Percentiles rank a stretch among this genome's conserved stretches.
Conservation (phyloP, 345 rosid genomes). For the Bruguiera sexangula region DNA sequence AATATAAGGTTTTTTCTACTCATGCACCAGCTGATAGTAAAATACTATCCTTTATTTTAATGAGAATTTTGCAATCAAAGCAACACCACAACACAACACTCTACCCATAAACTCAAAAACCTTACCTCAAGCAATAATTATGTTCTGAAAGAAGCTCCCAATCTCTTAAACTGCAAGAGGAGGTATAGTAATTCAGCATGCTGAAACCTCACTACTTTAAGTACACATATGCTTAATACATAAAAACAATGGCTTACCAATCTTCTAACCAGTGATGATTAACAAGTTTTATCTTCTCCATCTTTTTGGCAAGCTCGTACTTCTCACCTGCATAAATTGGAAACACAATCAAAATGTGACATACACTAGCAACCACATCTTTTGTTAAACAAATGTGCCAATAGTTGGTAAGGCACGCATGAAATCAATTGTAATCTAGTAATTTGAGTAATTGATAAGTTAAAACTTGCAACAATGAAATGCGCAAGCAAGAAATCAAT, state of each 20-base stretch:
- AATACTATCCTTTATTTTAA: too few relatives aligned
- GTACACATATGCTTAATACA: not conserved
- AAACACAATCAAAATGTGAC: constrained; percentile 4
- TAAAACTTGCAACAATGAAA: not conserved
- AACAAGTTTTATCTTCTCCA: constrained; percentile 70
- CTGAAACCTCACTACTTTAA: not conserved
- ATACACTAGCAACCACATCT: too few relatives aligned
- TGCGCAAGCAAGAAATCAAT: not conserved
- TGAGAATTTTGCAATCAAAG: not conserved
- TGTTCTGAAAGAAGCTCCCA: constrained; percentile 85
- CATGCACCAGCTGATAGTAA: not conserved
- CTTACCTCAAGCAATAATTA: constrained; percentile 73
- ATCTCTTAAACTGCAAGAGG: constrained; percentile 63
- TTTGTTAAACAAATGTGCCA: not conserved
- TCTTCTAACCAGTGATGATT: constrained; percentile 94
- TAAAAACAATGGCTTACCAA: constrained; percentile 45
- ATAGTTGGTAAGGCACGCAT: too few relatives aligned
- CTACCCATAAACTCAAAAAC: constrained; percentile 3
- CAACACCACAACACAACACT: not conserved
- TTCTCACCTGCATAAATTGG: constrained; percentile 62
- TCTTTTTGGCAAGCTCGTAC: constrained; percentile 82
- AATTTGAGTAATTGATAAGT: too few relatives aligned
- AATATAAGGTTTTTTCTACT: not conserved
- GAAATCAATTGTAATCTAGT: too few relatives aligned
- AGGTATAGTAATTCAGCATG: not conserved